Evolutionary conservation across 2,329 filamentous ascomycete genomes (phyloP).

Genomic region (Colletotrichum liriopes): DNA sequence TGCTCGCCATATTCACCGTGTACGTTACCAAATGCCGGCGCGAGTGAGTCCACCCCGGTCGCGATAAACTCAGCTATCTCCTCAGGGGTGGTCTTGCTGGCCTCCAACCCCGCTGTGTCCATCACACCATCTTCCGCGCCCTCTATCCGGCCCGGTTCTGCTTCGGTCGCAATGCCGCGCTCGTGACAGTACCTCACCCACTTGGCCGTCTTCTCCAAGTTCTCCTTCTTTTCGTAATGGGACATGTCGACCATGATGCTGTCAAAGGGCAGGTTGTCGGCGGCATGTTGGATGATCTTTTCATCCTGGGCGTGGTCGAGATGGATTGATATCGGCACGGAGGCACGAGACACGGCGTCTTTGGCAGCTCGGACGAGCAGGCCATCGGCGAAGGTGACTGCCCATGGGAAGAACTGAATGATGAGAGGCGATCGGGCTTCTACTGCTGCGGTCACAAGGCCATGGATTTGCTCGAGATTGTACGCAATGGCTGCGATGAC

Average conservation of each 20-base stretch:
- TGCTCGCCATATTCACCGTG: slow-evolving; percentile 80
- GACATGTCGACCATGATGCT: slow-evolving; percentile 85
- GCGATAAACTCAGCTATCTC: slow-evolving; percentile 80
- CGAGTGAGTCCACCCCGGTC: slow-evolving; percentile 82
- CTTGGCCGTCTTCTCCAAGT: slow-evolving; percentile 74
- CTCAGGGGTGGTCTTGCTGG: slow-evolving; percentile 75
- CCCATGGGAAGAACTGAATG: slow-evolving; percentile 82
- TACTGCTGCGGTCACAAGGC: slow-evolving; percentile 77
- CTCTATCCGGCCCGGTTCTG: slow-evolving; percentile 79
- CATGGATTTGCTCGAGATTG: slow-evolving; percentile 80
- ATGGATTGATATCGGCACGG: slow-evolving; percentile 74
- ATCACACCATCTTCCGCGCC: slow-evolving; percentile 76
- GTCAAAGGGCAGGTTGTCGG: slow-evolving; percentile 73
- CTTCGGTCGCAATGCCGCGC: slow-evolving; percentile 77
- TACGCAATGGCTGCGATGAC: slow-evolving; percentile 67
- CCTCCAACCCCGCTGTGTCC: slow-evolving; percentile 66
- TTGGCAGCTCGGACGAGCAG: slow-evolving; percentile 68
- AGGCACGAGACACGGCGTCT: slow-evolving; percentile 67
- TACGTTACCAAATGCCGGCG: slow-evolving; percentile 83
- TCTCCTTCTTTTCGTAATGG: slow-evolving; percentile 80
- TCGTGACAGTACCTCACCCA: slow-evolving; percentile 74
- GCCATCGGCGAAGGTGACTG: slow-evolving; percentile 72
- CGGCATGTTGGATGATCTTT: slow-evolving; percentile 70
- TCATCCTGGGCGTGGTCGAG: slow-evolving; percentile 77
- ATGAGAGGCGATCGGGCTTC: slow-evolving; percentile 75